Evolutionary conservation across 2,329 filamentous ascomycete species (phyloP), one percentile per base, ranked within the genome.

Genomic region (Aspergillus luchuensis): DNA sequence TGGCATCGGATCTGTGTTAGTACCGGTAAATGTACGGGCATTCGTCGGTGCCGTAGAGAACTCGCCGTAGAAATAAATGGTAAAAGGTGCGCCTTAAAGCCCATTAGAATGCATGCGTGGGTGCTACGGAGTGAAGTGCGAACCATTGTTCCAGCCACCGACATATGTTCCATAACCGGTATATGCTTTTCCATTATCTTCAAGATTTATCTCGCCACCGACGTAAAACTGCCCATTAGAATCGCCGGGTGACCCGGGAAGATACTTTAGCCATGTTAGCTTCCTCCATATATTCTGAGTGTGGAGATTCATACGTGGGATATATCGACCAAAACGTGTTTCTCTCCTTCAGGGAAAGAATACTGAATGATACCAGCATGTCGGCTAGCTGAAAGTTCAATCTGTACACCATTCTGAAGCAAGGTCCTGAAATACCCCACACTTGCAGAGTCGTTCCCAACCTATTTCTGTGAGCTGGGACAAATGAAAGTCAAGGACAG

Each of bases 351-450:
- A 0, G 86, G 84, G 61, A 90, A 90, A 0, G 80, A 85, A 68
- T 90, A 89, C 25, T 82, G 80, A 69, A 89, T 89, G 4, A 91
- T 74, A 0, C 87, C 85, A 1, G 86, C 80, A 66, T 86, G 87
- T n/a, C 87, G 82, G 0, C 87, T 82, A 0, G 84, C 81, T 0
- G 88, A 90, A 80, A 89, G 87, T 65, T 90, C 87, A 2, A 83
- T 83, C n/a, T 80, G 76, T 54, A 90, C 80, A 1, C 84, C 83
- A 47, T 79, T 83, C 59, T 83, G 77, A 49, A 91, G 73, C 0
- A 80, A 84, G 50, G 90, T 81, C 51, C 81, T 82, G 69, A 89
- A 90, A 63, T 87, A 87, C 0, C 88, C 88, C 1, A 88, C 87
- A 47, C 78, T 79, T 1, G 87, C 86, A 10, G 79, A 74, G 10